Evolutionary conservation across 1,139 yeast species (phyloP), one percentile per base, ranked within the genome.

Genomic region (Candida smagusa): DNA sequence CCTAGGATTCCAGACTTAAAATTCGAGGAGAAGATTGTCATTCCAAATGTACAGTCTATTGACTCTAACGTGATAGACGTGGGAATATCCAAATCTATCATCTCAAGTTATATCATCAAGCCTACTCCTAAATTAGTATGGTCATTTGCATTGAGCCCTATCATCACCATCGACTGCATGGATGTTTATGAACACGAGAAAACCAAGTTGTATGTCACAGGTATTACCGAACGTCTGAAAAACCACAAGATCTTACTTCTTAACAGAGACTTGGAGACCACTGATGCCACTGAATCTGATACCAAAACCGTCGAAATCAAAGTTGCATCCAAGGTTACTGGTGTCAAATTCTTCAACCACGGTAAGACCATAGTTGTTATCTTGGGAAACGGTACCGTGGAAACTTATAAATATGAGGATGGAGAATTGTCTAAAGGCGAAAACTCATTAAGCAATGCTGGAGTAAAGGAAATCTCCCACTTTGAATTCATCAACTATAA

Each of bases 81-180:
- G 29, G 95, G 89, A 33, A 74, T 87, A 27, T 82, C 94, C 21
- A 88, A 86, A 41, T 84, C 94, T 31, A 79, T 84, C 39, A 70
- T 89, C 37, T 79, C 87, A 12, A 77, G 82, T 40, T 84, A 82
- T 54, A 67, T 84, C 25, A 72, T 86, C 37, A 79, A 78, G 49
- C 96, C 96, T 27, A 79, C 94, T 9, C 96, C 96, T 9, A 84
- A 79, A 52, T 65, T 86, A 49, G 65, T 79, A 31, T 84, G 92
- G 84, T 79, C 88, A 1, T 74, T 77, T 52, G 78, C 92, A 4
- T 68, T 85, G 29, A 75, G 88, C 4, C 92, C 92, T 4, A 70
- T 75, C 9, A 68, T 78, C 22, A 46, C 62, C 1, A 73, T 83
- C 16, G 67, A 66, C 41, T 64, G 71, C 42, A 59, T 72, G 59